These are phyloP conservation scores for Microbotryum saponariae DNA, from an alignment of 1,284 basidiomycete genomes.

Conservation along the genomic window DNA sequence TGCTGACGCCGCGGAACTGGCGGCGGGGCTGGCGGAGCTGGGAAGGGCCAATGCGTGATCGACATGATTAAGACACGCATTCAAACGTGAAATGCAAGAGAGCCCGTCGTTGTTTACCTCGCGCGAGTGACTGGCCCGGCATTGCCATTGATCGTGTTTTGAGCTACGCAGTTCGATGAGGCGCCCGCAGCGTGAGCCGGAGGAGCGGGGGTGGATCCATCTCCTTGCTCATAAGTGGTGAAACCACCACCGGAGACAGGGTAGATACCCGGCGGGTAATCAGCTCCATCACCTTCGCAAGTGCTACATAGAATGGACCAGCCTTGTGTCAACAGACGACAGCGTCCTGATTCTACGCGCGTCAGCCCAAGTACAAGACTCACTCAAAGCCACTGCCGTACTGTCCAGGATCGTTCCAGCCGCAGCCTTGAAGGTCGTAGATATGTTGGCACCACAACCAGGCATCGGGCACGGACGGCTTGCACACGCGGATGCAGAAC, in stretches of 20 bases:
- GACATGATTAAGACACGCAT: too few relatives aligned
- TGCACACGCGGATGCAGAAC: conserved; percentile 18
- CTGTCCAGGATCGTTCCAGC: conserved; percentile 34
- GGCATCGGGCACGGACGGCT: conserved; percentile 9
- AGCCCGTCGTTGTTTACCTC: too few relatives aligned
- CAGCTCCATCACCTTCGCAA: conserved; percentile 19
- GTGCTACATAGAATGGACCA: neutral
- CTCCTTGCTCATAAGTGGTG: conserved; percentile 15
- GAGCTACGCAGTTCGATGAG: conserved; percentile 60
- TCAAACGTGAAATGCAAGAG: too few relatives aligned
- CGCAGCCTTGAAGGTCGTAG: conserved; percentile 28
- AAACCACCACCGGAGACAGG: conserved; percentile 3
- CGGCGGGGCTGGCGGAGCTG: too few relatives aligned
- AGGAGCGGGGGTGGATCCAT: conserved; percentile 9
- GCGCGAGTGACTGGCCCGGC: too few relatives aligned
- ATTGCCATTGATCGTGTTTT: too few relatives aligned
- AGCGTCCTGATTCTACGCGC: too few relatives aligned
- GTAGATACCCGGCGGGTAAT: conserved; percentile 24
- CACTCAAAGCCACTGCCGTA: conserved; percentile 30
- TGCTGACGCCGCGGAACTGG: too few relatives aligned
- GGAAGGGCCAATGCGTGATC: too few relatives aligned
- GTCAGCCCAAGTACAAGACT: conserved; percentile 36
- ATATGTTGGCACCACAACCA: conserved; percentile 29
- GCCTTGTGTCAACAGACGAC: too few relatives aligned
- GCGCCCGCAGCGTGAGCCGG: conserved; percentile 17